Conservation (phyloP, 495 filamentous ascomycete genomes). For the Penicillium soppii region DNA sequence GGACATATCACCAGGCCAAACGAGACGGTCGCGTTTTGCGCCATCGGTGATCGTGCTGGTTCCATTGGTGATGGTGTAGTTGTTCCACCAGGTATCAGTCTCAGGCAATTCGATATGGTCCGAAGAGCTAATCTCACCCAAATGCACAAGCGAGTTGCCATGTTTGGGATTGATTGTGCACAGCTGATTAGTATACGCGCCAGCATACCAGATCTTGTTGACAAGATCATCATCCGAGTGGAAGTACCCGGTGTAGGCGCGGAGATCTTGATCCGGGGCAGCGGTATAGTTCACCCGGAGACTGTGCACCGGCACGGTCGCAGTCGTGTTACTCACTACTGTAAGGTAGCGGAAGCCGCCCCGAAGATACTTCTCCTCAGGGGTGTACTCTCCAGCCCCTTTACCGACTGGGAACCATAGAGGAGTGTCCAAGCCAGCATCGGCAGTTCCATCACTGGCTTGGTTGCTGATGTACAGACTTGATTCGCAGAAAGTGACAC, state of each 20-base stretch:
- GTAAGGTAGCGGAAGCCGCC: constrained; percentile 48
- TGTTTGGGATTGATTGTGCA: constrained; percentile 51
- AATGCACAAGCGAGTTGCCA: constrained; percentile 47
- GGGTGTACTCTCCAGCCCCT: constrained; percentile 29
- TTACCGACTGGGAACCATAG: constrained; percentile 35
- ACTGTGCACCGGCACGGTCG: constrained; percentile 12
- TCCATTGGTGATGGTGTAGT: constrained; percentile 46
- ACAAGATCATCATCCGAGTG: constrained; percentile 54
- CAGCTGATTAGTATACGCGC: constrained; percentile 60
- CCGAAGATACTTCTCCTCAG: constrained; percentile 32
- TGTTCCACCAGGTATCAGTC: constrained; percentile 29
- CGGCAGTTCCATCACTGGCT: constrained; percentile 41
- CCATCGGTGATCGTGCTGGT: constrained; percentile 51
- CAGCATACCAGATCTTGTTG: constrained; percentile 64
- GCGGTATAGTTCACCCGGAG: constrained; percentile 30
- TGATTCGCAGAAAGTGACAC: constrained; percentile 44
- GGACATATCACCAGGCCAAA: constrained; percentile 60
- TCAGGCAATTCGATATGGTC: constrained; percentile 19
- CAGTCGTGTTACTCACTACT: constrained; percentile 25
- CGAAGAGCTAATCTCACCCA: constrained; percentile 17
- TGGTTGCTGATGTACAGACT: constrained; percentile 41
- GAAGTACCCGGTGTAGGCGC: constrained; percentile 59
- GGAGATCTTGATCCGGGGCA: constrained; percentile 49
- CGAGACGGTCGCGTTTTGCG: constrained; percentile 54
- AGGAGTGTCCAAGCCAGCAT: constrained; percentile 38